Evolutionary conservation across 2,329 filamentous ascomycete species (phyloP).

Genomic region (Diaporthe vaccinii): DNA sequence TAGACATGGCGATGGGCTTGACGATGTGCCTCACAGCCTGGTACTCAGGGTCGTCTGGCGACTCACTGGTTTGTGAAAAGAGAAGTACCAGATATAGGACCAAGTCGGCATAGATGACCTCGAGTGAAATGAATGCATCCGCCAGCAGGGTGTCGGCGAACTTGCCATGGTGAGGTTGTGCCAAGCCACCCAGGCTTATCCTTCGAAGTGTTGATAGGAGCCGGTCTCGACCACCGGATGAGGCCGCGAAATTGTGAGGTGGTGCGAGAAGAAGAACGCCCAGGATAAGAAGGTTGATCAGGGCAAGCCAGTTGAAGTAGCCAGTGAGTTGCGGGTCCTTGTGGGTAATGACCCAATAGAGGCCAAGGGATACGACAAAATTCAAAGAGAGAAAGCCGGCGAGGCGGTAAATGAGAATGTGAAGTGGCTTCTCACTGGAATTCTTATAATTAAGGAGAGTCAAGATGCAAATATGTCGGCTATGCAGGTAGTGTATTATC

Average conservation of each 20-base stretch:
- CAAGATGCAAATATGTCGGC: conserved; percentile 8
- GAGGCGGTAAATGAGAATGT: conserved; percentile 23
- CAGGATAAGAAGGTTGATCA: conserved; percentile 11
- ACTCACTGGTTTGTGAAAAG: not conserved
- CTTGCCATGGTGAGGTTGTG: conserved; percentile 20
- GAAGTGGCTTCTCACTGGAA: conserved; percentile 12
- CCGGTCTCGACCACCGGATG: not conserved
- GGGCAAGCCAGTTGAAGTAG: conserved; percentile 20
- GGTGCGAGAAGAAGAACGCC: conserved; percentile 1
- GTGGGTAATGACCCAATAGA: conserved; percentile 17
- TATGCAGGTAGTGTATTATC: conserved; percentile 12
- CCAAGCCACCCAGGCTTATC: conserved; percentile 14
- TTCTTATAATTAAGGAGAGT: conserved; percentile 26
- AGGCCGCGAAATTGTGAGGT: conserved; percentile 17
- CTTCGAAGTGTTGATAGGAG: not conserved
- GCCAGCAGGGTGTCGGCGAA: conserved; percentile 20
- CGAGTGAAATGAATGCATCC: conserved; percentile 20
- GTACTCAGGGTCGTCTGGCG: not conserved
- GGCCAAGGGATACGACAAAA: conserved; percentile 3
- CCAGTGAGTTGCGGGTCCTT: conserved; percentile 6
- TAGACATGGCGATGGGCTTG: conserved; percentile 21
- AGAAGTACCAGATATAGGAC: not conserved
- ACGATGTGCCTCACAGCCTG: conserved; percentile 15
- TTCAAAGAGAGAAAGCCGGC: conserved; percentile 5
- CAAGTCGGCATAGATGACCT: conserved; percentile 1